Evolutionary conservation across 208 protist species (phyloP).

Genomic region (Vickermania ingenoplastis): DNA sequence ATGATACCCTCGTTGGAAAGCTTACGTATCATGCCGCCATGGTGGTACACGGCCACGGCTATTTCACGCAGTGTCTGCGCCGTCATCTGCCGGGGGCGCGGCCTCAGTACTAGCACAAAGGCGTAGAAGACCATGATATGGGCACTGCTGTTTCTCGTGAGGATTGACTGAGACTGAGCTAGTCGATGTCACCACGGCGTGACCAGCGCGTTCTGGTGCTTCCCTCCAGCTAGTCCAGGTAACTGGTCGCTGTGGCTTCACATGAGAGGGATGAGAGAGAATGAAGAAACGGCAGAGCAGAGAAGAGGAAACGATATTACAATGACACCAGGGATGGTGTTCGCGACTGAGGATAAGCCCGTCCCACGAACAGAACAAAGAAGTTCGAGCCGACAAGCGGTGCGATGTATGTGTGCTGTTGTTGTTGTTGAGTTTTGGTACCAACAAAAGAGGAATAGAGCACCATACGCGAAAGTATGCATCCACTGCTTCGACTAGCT

Average conservation of each 20-base stretch:
- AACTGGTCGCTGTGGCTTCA: not conserved
- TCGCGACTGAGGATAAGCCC: too few species aligned
- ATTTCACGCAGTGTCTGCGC: constrained; percentile 75
- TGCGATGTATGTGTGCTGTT: not conserved
- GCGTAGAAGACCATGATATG: constrained; percentile 84
- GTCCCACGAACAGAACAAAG: not conserved
- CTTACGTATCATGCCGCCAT: constrained; percentile 72
- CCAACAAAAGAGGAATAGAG: too few species aligned
- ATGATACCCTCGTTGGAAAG: constrained; percentile 84
- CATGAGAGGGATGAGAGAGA: constrained; percentile 2
- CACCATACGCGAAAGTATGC: too few species aligned
- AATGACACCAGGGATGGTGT: constrained; percentile 1
- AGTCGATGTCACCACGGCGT: too few species aligned
- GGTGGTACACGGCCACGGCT: constrained; percentile 54
- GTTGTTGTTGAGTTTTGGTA: too few species aligned
- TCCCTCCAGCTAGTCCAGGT: not conserved
- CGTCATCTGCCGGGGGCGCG: constrained; percentile 54
- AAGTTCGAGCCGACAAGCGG: not conserved
- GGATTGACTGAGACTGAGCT: not conserved
- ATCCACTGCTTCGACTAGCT: too few species aligned
- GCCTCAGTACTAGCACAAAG: constrained; percentile 81
- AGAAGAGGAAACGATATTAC: constrained; percentile 1
- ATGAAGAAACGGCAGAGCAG: constrained; percentile 2
- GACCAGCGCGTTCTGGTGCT: too few species aligned
- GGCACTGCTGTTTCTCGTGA: not conserved